These are phyloP conservation scores for Hermanozyma aechmeae DNA, from an alignment of 805 yeast genomes.

Conservation along the genomic window DNA sequence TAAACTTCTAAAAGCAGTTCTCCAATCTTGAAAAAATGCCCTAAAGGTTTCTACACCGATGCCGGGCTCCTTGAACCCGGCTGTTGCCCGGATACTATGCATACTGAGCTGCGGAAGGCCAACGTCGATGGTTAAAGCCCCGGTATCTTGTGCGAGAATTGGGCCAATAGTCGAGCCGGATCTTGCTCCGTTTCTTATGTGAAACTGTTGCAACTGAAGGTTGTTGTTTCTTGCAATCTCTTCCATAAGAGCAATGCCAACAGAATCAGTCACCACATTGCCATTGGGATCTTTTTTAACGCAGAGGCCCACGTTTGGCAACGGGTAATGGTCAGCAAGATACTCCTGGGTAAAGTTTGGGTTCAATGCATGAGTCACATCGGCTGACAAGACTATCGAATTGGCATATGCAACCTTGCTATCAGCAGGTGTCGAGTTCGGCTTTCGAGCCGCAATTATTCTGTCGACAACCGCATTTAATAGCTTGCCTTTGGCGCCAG, in stretches of 20 bases:
- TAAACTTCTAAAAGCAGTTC: constrained; percentile 3
- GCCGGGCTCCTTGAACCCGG: constrained; percentile 31
- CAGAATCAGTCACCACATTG: constrained; percentile 29
- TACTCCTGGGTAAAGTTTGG: constrained; percentile 29
- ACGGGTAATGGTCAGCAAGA: constrained; percentile 23
- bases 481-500: constrained; percentile 31
- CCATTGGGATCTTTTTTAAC: constrained; percentile 27
- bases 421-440: constrained; percentile 1
- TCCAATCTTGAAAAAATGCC: constrained; percentile 23
- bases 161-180: constrained; percentile 39
- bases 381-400: constrained; percentile 29
- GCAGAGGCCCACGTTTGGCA: constrained; percentile 30
- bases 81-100: constrained; percentile 31
- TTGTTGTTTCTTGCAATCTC: constrained; percentile 14
- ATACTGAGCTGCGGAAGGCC: constrained; percentile 34
- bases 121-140: constrained; percentile 30
- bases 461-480: constrained; percentile 12
- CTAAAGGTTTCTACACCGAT: constrained; percentile 25
- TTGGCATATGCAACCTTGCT: constrained; percentile 13
- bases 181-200: constrained; percentile 30
- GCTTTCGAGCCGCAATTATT: constrained; percentile 2
- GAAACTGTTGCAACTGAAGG: constrained; percentile 26
- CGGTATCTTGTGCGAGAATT: constrained; percentile 23
- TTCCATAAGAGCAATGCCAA: constrained; percentile 17
- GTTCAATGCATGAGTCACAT: constrained; percentile 34